Evolutionary conservation across 306 rosid genomes (phyloP), one percentile per base, ranked within the genome.

Genomic region (Sesbania bispinosa): DNA sequence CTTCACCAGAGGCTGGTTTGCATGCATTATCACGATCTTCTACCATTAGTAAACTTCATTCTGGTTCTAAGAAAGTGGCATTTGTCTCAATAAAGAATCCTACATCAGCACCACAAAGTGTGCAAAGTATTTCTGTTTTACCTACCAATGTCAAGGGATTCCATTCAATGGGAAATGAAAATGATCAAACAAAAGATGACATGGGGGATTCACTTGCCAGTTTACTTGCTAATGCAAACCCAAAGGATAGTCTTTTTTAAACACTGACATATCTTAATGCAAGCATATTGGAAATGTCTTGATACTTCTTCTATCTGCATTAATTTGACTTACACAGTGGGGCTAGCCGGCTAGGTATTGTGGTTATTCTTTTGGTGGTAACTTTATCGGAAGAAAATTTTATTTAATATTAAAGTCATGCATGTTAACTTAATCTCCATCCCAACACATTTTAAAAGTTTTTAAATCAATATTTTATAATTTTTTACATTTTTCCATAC

Each of bases 71-170:
- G 76, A n/a, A n/a, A n/a, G 89, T 86, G 16, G 97, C 96, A 10
- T 93, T 88, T 79, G 50, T 93, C 60, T 85, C 93, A 0, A 65
- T 90, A 39, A 84, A 82, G 66, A 79, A 75, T 62, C 85, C 86
- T 13, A 33, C 45, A 32, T 6, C 68, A 24, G 43, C 47, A 0
- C 38, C 80, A 1, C 39, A 75, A 19, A 67, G 54, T 70, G 64
- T 78, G 10, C 80, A 59, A 19, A 62, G 57, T 36, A 73, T 80
- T 5, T 26, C 47, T 27, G 52, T 69, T 7, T 67, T 73, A 50
- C 27, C 73, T 10, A 27, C 79, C 30, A 55, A 66, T 61, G 26
- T 62, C 5, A 48, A 46, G 27, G 77, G 70, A 80, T 59, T 53
- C 51, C 57, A 66, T 32, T 74, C 48, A 15, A 72, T 68, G 68